A percentile compares a stretch with the other conserved stretches of the same genome.
Evolutionary conservation across 1,139 yeast genomes (phyloP).

Genomic region (Taphrina wiesneri): DNA sequence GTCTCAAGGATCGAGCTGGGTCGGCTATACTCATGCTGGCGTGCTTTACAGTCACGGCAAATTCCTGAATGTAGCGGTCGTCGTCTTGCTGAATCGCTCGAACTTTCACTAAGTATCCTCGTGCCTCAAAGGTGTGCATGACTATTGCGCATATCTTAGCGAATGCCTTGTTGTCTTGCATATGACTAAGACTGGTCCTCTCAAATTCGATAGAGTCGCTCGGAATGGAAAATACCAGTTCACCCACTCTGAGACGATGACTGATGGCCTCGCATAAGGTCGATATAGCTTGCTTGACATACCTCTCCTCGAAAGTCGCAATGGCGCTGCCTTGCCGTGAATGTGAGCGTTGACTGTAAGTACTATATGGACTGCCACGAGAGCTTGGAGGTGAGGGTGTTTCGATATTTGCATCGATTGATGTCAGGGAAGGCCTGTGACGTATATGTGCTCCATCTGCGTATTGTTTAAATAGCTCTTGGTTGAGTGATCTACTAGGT

Average conservation of each 20-base stretch:
- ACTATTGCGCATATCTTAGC: background rate
- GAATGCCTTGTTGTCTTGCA: background rate
- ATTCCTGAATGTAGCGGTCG: background rate
- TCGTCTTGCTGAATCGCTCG: background rate
- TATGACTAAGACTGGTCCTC: constrained; percentile 4
- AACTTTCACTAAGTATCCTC: background rate
- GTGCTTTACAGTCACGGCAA: background rate
- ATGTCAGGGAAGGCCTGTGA: background rate
- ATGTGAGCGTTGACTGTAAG: background rate
- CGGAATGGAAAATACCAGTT: background rate
- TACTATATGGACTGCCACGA: background rate
- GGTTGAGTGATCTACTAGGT: background rate
- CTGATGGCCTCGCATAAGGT: background rate
- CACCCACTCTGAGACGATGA: background rate
- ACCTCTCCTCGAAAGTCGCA: background rate
- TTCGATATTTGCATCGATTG: constrained; percentile 7
- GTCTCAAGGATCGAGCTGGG: background rate
- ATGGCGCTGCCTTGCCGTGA: background rate
- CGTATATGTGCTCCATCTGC: background rate
- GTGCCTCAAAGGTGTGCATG: background rate
- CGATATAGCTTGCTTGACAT: background rate
- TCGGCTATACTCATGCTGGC: background rate
- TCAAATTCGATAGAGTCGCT: constrained; percentile 9
- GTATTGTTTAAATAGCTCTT: background rate
- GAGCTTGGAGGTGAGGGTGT: background rate